Conservation (phyloP, 768 basidiomycete species). For the Pulveroboletus sp. region DNA sequence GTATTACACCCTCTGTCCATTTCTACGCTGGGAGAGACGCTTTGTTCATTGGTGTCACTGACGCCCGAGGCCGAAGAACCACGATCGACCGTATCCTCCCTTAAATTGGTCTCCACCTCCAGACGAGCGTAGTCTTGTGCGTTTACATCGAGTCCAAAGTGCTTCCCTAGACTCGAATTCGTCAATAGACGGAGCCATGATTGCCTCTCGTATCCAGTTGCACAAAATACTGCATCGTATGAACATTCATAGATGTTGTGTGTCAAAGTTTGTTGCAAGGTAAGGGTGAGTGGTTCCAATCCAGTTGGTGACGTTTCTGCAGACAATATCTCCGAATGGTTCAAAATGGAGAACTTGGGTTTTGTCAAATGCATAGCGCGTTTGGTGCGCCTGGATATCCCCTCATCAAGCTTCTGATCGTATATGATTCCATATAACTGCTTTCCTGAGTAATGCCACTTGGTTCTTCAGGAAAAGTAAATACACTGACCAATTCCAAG, state of each 20-base stretch:
- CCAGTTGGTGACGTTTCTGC: conserved; percentile 12
- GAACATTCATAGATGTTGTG: conserved; percentile 26
- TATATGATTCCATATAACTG: conserved; percentile 50
- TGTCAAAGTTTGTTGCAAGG: conserved; percentile 35
- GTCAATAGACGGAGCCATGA: conserved; percentile 42
- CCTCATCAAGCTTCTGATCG: conserved; percentile 43
- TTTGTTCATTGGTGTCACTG: background rate
- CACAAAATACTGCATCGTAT: conserved; percentile 49
- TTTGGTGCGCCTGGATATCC: conserved; percentile 34
- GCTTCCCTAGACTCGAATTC: conserved; percentile 34
- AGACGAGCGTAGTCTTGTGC: conserved; percentile 6
- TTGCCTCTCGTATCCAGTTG: conserved; percentile 51
- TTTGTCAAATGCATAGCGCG: conserved; percentile 3
- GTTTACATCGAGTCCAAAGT: conserved; percentile 31
- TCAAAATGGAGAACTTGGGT: conserved; percentile 35
- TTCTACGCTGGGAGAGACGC: background rate
- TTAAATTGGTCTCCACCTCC: conserved; percentile 5
- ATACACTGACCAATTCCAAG: conserved; percentile 35
- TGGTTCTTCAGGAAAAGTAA: background rate
- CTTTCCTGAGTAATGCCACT: background rate
- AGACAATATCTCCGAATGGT: conserved; percentile 35
- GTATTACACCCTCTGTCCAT: conserved; percentile 7
- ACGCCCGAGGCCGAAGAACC: conserved; percentile 3
- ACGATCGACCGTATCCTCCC: background rate
- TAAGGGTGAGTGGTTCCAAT: conserved; percentile 21